These are phyloP conservation scores for Plasmodium coatneyi DNA, from an alignment of 169 alveolate genomes.

Conservation along the genomic window DNA sequence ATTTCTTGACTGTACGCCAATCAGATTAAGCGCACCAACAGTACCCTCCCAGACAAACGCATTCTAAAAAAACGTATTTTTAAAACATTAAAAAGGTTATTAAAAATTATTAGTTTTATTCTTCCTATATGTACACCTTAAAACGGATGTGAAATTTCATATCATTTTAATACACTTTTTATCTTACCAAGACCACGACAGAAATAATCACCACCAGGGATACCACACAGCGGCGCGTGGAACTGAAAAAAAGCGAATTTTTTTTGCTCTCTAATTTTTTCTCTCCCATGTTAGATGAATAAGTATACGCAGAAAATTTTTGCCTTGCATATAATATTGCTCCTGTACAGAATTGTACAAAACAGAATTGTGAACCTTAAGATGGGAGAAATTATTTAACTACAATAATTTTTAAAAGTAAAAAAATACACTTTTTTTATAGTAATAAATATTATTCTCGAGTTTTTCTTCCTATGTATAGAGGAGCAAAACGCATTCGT, in stretches of 20 bases:
- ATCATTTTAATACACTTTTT: not conserved
- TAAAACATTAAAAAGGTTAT: not conserved
- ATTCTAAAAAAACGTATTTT: not conserved
- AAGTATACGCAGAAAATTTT: not conserved
- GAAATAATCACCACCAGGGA: not conserved
- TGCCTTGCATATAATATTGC: not conserved
- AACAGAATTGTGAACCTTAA: not conserved
- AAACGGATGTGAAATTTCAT: not conserved
- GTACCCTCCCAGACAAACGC: not conserved
- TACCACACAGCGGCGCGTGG: not conserved
- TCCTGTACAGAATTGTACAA: not conserved
- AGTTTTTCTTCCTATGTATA: not conserved
- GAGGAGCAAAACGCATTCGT: not conserved
- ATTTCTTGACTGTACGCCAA: not conserved
- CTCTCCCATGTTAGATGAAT: not conserved
- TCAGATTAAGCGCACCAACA: not conserved
- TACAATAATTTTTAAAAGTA: not conserved
- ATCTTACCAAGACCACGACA: not conserved
- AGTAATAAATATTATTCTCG: not conserved
- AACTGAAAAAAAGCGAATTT: not conserved
- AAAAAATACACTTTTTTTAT: not conserved
- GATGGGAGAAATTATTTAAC: not conserved
- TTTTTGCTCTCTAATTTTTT: not conserved
- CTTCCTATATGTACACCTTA: not conserved
- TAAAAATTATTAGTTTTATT: not conserved